Percentiles rank a stretch among this genome's conserved stretches.
These are phyloP conservation scores for Thalassia testudinum DNA, from an alignment of 116 monocot species.

Conservation along the genomic window DNA sequence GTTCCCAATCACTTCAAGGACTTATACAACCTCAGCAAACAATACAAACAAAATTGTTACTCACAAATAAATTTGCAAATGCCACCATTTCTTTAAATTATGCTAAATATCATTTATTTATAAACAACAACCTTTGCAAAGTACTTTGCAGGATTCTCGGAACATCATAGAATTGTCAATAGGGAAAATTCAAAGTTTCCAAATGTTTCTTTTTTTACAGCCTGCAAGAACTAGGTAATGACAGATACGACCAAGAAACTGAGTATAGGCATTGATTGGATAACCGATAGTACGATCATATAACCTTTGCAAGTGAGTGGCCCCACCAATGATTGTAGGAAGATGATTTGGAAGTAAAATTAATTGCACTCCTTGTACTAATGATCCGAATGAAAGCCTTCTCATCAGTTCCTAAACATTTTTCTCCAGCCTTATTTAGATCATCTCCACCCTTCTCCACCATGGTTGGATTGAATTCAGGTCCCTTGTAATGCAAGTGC, in stretches of 20 bases:
- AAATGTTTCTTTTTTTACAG: constrained; percentile 68
- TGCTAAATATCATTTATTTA: background rate
- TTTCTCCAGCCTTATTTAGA: constrained; percentile 77
- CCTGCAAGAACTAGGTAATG: constrained; percentile 15
- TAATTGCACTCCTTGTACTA: constrained; percentile 46
- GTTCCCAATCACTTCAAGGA: constrained; percentile 26
- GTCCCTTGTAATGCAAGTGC: constrained; percentile 30
- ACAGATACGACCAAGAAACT: too few relatives aligned
- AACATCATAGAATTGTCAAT: constrained; percentile 70
- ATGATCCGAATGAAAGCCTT: constrained; percentile 52
- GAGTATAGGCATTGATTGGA: too few relatives aligned
- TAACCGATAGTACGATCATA: too few relatives aligned
- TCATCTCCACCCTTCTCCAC: constrained; percentile 47
- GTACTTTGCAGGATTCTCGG: constrained; percentile 62
- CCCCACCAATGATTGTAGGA: constrained; percentile 33
- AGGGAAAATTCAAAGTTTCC: constrained; percentile 64
- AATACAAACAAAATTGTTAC: too few relatives aligned
- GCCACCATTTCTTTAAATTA: background rate
- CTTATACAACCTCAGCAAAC: constrained; percentile 8
- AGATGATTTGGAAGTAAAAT: constrained; percentile 58
- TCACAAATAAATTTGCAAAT: background rate
- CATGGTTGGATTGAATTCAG: constrained; percentile 38
- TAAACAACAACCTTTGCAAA: constrained; percentile 34
- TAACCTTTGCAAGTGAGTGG: constrained; percentile 51
- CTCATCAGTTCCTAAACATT: constrained; percentile 72